Evolutionary conservation across 305 asterid genomes (phyloP).

Genomic region (Plantago rigida): DNA sequence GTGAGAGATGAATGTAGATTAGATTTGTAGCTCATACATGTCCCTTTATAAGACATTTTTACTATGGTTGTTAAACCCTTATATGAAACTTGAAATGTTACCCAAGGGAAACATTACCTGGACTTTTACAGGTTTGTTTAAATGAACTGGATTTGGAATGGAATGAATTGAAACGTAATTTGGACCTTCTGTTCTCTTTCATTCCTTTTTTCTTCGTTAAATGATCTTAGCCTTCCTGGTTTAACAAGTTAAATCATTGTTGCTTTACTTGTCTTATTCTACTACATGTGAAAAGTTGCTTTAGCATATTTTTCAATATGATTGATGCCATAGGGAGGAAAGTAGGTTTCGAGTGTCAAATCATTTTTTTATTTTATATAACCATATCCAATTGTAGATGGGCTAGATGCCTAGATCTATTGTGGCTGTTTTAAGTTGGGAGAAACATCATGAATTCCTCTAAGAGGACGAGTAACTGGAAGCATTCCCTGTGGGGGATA

Average conservation of each 20-base stretch:
- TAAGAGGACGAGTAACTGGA: no score
- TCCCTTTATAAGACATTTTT: conserved; percentile 29
- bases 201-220: neutral
- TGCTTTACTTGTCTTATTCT: neutral
- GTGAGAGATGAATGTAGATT: conserved; percentile 37
- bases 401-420: neutral
- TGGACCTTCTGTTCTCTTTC: neutral
- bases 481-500: no score
- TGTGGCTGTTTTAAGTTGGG: neutral
- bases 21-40: conserved; percentile 33
- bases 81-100: conserved; percentile 31
- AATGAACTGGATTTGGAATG: conserved; percentile 20
- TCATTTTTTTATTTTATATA: neutral
- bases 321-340: neutral
- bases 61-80: conserved; percentile 30
- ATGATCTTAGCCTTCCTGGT: neutral
- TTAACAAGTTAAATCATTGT: neutral
- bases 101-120: conserved; percentile 17
- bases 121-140: conserved; percentile 6
- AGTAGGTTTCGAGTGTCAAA: neutral
- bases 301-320: neutral
- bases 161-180: neutral
- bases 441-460: neutral
- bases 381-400: no score
- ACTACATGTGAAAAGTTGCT: neutral